Conservation (phyloP, 805 yeast species). For the Saturnispora diversa region DNA sequence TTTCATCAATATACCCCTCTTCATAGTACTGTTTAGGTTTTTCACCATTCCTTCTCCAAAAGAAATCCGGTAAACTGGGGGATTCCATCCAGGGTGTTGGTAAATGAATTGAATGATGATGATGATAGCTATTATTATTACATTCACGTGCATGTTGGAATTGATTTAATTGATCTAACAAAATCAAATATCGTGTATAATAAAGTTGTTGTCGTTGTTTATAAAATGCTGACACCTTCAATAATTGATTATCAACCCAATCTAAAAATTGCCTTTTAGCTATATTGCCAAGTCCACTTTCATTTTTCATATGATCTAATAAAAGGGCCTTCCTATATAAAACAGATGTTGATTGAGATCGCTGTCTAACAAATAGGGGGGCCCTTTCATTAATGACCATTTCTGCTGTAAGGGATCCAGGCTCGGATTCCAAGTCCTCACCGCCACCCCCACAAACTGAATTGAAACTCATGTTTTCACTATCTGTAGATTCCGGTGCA, state of each 20-base stretch:
- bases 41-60: slow-evolving; percentile 25
- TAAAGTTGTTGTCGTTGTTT: slow-evolving; percentile 51
- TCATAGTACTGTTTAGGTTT: slow-evolving; percentile 29
- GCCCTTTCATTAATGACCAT: background rate
- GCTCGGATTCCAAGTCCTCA: no score
- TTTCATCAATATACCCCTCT: slow-evolving; percentile 22
- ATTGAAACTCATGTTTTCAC: slow-evolving; percentile 1
- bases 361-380: slow-evolving; percentile 13
- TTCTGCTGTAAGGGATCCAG: slow-evolving; percentile 2
- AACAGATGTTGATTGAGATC: slow-evolving; percentile 15
- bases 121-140: background rate
- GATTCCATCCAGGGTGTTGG: slow-evolving; percentile 6
- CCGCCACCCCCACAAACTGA: background rate
- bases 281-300: slow-evolving; percentile 26
- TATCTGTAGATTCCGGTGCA: background rate
- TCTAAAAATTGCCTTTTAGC: slow-evolving; percentile 41
- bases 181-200: slow-evolving; percentile 45
- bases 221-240: slow-evolving; percentile 55
- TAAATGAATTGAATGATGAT: background rate
- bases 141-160: slow-evolving; percentile 27
- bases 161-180: slow-evolving; percentile 63
- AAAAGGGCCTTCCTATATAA: slow-evolving; percentile 9
- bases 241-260: slow-evolving; percentile 61
- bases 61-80: slow-evolving; percentile 35
- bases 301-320: slow-evolving; percentile 15